Evolutionary conservation across 1,284 basidiomycete genomes (phyloP).

Genomic region (Ustilago trichophora): DNA sequence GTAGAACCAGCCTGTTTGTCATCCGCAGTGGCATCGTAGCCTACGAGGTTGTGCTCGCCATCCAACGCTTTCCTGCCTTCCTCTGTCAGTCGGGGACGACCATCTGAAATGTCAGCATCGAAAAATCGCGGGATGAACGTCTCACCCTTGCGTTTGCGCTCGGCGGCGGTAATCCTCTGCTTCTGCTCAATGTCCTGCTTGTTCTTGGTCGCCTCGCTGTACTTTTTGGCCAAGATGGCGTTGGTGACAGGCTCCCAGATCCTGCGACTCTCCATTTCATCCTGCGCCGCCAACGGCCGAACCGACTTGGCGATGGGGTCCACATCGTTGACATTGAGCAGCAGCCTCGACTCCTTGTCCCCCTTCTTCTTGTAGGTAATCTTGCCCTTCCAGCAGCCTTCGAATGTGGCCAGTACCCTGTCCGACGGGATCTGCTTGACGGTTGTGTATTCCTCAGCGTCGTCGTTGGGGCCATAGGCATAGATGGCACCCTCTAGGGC

Average conservation of each 20-base stretch:
- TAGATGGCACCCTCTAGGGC: constrained; percentile 89
- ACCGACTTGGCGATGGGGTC: constrained; percentile 84
- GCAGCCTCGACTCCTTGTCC: constrained; percentile 74
- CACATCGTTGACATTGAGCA: constrained; percentile 81
- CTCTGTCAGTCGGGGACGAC: constrained; percentile 77
- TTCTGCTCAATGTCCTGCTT: constrained; percentile 63
- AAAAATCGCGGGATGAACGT: constrained; percentile 79
- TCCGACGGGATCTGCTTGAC: constrained; percentile 87
- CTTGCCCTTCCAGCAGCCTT: constrained; percentile 85
- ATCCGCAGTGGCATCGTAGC: too few species aligned
- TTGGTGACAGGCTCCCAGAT: constrained; percentile 82
- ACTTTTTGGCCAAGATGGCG: constrained; percentile 83
- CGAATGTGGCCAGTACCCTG: constrained; percentile 80
- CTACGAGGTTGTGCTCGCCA: constrained; percentile 51
- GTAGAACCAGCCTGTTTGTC: too few species aligned
- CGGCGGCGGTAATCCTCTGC: constrained; percentile 56
- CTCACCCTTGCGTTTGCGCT: constrained; percentile 52
- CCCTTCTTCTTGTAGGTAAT: constrained; percentile 82
- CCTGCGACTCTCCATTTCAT: constrained; percentile 81
- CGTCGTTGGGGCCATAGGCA: constrained; percentile 74
- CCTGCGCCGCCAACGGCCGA: constrained; percentile 81
- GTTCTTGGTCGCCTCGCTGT: constrained; percentile 67
- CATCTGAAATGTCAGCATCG: constrained; percentile 76
- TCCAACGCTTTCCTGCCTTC: constrained; percentile 65
- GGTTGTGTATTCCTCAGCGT: constrained; percentile 76